Evolutionary conservation across 169 alveolate species (phyloP).

Genomic region (Theileria equi): DNA sequence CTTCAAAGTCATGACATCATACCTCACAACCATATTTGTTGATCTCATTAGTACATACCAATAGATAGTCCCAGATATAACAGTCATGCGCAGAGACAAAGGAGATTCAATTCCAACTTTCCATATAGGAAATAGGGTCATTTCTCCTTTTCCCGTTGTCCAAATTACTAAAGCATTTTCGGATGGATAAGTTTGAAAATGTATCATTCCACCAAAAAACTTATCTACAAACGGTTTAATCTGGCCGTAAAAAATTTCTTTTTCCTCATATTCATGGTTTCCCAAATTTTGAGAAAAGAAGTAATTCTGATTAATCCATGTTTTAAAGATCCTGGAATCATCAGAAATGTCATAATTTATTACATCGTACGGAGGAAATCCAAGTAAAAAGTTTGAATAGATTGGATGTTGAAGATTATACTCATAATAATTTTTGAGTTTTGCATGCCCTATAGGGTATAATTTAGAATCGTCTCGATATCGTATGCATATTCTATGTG

Average conservation of each 20-base stretch:
- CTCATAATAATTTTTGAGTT: conserved; percentile 11
- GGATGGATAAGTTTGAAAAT: conserved; percentile 6
- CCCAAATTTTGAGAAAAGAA: conserved; percentile 1
- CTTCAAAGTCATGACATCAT: not conserved
- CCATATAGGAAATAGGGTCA: conserved; percentile 16
- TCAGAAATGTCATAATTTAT: not conserved
- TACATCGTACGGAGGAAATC: conserved; percentile 3
- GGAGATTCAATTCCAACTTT: conserved; percentile 2
- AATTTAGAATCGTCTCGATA: not conserved
- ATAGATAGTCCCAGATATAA: not conserved
- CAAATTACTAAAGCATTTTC: conserved; percentile 5
- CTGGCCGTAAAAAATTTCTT: not conserved
- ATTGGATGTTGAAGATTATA: not conserved
- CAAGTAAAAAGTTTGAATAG: not conserved
- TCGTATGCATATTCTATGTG: conserved; percentile 17
- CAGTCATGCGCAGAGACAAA: not conserved
- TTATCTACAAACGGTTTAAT: not conserved
- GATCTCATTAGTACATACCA: conserved; percentile 1
- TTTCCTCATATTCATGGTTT: not conserved
- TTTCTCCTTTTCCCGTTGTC: conserved; percentile 29
- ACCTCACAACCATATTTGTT: conserved; percentile 10
- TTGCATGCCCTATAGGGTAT: conserved; percentile 21
- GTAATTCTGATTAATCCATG: conserved; percentile 8
- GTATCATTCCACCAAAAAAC: conserved; percentile 1
- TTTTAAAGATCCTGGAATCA: not conserved